Evolutionary conservation across 1,284 basidiomycete species (phyloP).

Genomic region (Papiliotrema nemorosa): DNA sequence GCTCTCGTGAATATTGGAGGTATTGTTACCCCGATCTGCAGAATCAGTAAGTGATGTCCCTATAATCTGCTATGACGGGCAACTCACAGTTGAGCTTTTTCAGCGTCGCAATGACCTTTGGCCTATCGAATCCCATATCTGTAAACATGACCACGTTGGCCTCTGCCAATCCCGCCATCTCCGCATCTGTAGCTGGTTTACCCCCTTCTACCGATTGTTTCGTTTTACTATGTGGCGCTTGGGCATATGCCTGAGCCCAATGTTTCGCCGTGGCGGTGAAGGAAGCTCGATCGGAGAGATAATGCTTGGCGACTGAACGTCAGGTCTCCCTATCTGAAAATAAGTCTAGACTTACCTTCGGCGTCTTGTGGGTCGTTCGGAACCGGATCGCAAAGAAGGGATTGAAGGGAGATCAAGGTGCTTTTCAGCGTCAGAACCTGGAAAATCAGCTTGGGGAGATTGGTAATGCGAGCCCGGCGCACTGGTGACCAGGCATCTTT

Average conservation of each 20-base stretch:
- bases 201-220: slow-evolving; percentile 16
- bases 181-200: slow-evolving; percentile 34
- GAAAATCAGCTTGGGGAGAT: slow-evolving; percentile 9
- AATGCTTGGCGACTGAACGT: slow-evolving; percentile 80
- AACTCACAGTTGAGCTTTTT: slow-evolving; percentile 75
- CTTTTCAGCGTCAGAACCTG: slow-evolving; percentile 89
- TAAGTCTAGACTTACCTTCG: slow-evolving; percentile 55
- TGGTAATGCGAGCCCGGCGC: slow-evolving; percentile 3
- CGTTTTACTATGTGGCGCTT: slow-evolving; percentile 55
- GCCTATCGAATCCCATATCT: slow-evolving; percentile 51
- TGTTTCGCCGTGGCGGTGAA: slow-evolving; percentile 92
- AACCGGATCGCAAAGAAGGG: slow-evolving; percentile 91
- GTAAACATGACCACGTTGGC: slow-evolving; percentile 52
- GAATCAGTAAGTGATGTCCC: not conserved
- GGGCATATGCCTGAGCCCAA: slow-evolving; percentile 89
- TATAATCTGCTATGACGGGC: not conserved
- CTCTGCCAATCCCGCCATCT: slow-evolving; percentile 52
- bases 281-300: slow-evolving; percentile 75
- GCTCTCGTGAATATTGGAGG: slow-evolving; percentile 45
- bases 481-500: slow-evolving; percentile 76
- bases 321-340: too few species aligned
- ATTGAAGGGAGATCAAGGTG: slow-evolving; percentile 92
- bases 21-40: slow-evolving; percentile 55
- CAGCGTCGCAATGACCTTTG: slow-evolving; percentile 67
- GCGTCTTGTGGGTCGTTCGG: slow-evolving; percentile 98